phyloP scores from a whole-genome alignment of 1,139 yeast genomes.

The Diutina scorzettiae region DNA sequence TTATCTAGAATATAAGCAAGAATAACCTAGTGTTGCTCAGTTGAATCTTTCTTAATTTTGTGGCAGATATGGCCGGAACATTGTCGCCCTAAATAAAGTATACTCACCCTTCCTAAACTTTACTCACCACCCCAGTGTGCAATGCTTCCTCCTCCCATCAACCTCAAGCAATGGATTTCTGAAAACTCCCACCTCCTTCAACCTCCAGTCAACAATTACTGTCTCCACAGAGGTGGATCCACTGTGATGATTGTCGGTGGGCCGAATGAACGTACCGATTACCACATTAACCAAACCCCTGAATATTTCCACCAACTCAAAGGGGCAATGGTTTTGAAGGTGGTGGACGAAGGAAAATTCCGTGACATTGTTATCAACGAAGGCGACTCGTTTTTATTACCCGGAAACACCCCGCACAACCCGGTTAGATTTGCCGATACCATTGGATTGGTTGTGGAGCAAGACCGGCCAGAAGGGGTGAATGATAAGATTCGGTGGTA shows the following conservation, averaged over 20 bases:
- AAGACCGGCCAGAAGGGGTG: conserved; percentile 66
- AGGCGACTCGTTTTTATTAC: conserved; percentile 79
- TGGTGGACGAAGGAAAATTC: conserved; percentile 75
- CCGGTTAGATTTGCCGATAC: conserved; percentile 83
- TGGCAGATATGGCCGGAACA: too few species aligned
- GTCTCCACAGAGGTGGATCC: conserved; percentile 84
- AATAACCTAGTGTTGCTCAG: too few species aligned
- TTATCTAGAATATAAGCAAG: too few species aligned
- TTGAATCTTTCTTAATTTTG: too few species aligned
- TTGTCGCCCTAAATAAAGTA: too few species aligned
- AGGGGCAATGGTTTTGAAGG: conserved; percentile 75
- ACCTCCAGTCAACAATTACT: conserved; percentile 75
- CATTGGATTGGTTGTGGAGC: conserved; percentile 89
- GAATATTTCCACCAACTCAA: conserved; percentile 86
- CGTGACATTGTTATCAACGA: conserved; percentile 65
- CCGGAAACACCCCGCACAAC: conserved; percentile 78
- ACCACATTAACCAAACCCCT: conserved; percentile 88
- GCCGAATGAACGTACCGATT: conserved; percentile 87
- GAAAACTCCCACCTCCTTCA: conserved; percentile 66
- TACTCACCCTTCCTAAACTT: too few species aligned
- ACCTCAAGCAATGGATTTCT: conserved; percentile 67
- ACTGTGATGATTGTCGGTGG: conserved; percentile 95
- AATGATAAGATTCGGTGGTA: conserved; percentile 79
- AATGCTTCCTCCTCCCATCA: conserved; percentile 62
- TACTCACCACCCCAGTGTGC: background rate